A percentile compares a stretch with the other conserved stretches of the same genome.
These are phyloP conservation scores for Globisporangium rhizosaccharum DNA, from an alignment of 352 stramenopile genomes.

Conservation along the genomic window DNA sequence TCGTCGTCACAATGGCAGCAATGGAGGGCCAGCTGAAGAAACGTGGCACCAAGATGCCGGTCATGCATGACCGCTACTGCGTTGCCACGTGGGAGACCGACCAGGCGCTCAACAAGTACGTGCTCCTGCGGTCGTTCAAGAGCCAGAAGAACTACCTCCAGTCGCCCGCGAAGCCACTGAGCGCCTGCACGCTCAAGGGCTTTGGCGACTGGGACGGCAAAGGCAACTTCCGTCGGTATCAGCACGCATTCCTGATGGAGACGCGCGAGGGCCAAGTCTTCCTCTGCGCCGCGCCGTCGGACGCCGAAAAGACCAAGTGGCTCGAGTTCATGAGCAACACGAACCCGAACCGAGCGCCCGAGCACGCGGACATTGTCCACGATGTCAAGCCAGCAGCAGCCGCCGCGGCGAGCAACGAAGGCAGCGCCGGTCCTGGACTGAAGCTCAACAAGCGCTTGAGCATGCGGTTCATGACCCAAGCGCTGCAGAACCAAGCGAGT, in stretches of 20 bases:
- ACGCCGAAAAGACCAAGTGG: constrained; percentile 55
- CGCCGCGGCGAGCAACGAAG: not conserved
- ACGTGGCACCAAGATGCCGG: constrained; percentile 51
- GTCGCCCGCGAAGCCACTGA: constrained; percentile 45
- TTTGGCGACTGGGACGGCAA: constrained; percentile 77
- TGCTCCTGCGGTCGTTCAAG: constrained; percentile 79
- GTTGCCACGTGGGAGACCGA: constrained; percentile 67
- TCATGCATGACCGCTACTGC: constrained; percentile 83
- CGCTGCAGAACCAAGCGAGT: constrained; percentile 1
- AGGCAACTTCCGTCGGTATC: constrained; percentile 68
- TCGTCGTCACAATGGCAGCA: not conserved
- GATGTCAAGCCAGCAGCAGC: not conserved
- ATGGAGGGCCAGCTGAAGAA: constrained; percentile 79
- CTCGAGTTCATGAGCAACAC: constrained; percentile 44
- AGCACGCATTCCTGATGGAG: constrained; percentile 67
- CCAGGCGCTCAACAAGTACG: constrained; percentile 34
- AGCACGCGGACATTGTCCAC: no score
- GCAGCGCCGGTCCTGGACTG: not conserved
- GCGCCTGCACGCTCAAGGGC: constrained; percentile 57
- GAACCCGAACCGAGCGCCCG: not conserved
- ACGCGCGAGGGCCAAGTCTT: constrained; percentile 70
- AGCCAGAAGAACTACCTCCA: constrained; percentile 32
- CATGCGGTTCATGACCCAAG: constrained; percentile 7
- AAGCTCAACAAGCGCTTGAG: constrained; percentile 6
- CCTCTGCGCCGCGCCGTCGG: constrained; percentile 55